phyloP scores from a whole-genome alignment of 495 filamentous ascomycete genomes.

The Echria macrotheca region DNA sequence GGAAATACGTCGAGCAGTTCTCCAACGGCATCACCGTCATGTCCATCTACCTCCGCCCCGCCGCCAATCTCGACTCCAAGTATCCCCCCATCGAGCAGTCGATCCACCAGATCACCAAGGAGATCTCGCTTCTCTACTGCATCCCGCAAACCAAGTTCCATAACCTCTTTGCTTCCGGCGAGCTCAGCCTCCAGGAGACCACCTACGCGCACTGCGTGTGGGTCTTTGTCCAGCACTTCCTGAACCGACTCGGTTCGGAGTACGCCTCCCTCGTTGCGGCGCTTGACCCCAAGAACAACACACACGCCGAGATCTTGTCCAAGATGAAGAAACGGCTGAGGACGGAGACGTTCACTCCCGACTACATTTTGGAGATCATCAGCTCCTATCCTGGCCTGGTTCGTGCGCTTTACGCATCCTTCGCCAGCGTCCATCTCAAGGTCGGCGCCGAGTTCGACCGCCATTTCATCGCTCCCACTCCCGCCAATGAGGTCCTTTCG shows the following conservation, averaged over 20 bases:
- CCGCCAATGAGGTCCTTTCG: conserved; percentile 68
- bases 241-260: conserved; percentile 90
- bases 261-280: conserved; percentile 82
- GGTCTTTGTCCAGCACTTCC: conserved; percentile 95
- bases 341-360: conserved; percentile 94
- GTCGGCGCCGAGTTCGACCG: conserved; percentile 73
- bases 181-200: conserved; percentile 90
- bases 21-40: conserved; percentile 97
- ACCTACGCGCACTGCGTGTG: conserved; percentile 96
- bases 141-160: conserved; percentile 96
- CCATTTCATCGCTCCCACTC: conserved; percentile 61
- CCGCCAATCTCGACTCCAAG: conserved; percentile 46
- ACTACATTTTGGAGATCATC: conserved; percentile 97
- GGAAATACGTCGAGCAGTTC: conserved; percentile 98
- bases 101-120: conserved; percentile 98
- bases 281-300: conserved; percentile 65
- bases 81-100: conserved; percentile 71
- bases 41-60: conserved; percentile 83
- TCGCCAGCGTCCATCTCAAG: conserved; percentile 85
- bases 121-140: conserved; percentile 94
- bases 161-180: conserved; percentile 77
- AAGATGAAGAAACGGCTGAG: conserved; percentile 95
- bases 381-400: conserved; percentile 83
- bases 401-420: conserved; percentile 82
- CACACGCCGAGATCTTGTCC: conserved; percentile 83